These are phyloP conservation scores for Cylindrotheca fusiformis DNA, from an alignment of 108 stramenopile genomes.

Conservation along the genomic window DNA sequence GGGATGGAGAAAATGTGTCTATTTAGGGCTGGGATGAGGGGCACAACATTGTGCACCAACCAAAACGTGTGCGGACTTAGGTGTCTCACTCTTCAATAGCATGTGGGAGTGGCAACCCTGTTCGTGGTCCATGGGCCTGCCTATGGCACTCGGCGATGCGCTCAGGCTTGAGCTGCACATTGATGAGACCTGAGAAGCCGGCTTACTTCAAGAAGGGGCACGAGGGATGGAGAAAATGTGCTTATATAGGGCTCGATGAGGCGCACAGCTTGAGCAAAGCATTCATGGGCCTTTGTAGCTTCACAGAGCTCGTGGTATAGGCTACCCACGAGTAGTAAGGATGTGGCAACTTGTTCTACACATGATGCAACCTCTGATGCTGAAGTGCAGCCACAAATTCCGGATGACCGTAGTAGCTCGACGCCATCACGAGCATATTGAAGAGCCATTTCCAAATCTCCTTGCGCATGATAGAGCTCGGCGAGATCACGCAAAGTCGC, in stretches of 20 bases:
- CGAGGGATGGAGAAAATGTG: not conserved
- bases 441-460: constrained; percentile 26
- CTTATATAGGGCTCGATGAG: constrained; percentile 1
- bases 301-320: constrained; percentile 43
- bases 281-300: constrained; percentile 17
- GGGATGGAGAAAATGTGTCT: not conserved
- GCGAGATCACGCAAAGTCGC: constrained; percentile 25
- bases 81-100: too few species aligned
- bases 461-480: constrained; percentile 43
- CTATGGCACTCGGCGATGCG: too few species aligned
- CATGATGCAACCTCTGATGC: not conserved
- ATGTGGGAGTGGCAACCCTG: too few species aligned
- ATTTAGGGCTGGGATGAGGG: not conserved
- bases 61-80: too few species aligned
- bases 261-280: constrained; percentile 18
- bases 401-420: not conserved
- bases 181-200: not conserved
- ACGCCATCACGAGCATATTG: constrained; percentile 17
- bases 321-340: constrained; percentile 36
- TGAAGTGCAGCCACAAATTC: not conserved
- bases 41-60: too few species aligned
- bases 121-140: too few species aligned
- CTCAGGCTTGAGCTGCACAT: not conserved
- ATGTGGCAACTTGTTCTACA: constrained; percentile 18
- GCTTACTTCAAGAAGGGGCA: not conserved